These are phyloP conservation scores for Pyrenopolyporus hunteri DNA, from an alignment of 495 filamentous ascomycete species.

Conservation along the genomic window DNA sequence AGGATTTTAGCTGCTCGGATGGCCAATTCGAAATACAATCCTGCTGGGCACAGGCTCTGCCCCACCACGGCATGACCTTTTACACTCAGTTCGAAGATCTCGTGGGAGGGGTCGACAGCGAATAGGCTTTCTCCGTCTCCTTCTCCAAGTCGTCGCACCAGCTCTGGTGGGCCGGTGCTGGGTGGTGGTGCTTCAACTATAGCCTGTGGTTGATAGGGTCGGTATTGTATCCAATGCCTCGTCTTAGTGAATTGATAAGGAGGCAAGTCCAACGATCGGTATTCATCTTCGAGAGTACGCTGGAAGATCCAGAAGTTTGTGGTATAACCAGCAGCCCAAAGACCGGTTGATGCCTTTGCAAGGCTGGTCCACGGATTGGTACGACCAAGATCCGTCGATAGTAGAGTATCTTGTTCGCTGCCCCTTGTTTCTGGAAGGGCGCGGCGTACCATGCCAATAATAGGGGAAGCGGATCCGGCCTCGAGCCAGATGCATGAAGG, in stretches of 20 bases:
- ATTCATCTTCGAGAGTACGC: slow-evolving; percentile 14
- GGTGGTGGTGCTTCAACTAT: slow-evolving; percentile 5
- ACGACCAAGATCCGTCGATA: slow-evolving; percentile 11
- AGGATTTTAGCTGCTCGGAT: slow-evolving; percentile 9
- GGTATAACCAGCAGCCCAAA: slow-evolving; percentile 40
- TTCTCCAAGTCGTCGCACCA: slow-evolving; percentile 28
- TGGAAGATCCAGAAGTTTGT: slow-evolving; percentile 33
- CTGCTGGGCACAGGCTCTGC: slow-evolving; percentile 10
- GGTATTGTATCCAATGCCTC: slow-evolving; percentile 38
- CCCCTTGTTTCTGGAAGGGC: slow-evolving; percentile 10
- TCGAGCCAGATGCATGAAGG: slow-evolving; percentile 46
- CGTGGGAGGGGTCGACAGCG: slow-evolving; percentile 18
- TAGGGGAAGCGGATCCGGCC: slow-evolving; percentile 43
- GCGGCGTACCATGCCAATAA: slow-evolving; percentile 41
- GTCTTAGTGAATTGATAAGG: slow-evolving; percentile 62
- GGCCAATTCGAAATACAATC: slow-evolving; percentile 29
- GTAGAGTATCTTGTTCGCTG: neutral
- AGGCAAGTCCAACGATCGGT: slow-evolving; percentile 51
- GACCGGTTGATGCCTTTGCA: slow-evolving; percentile 25
- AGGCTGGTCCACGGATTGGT: slow-evolving; percentile 23
- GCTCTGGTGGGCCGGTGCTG: slow-evolving; percentile 2
- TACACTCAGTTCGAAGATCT: slow-evolving; percentile 6
- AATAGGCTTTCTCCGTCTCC: slow-evolving; percentile 23
- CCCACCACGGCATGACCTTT: slow-evolving; percentile 23
- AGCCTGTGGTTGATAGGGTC: slow-evolving; percentile 5